Conservation (phyloP, 129 eudicot genomes). For the Chrysanthemum makinoi region DNA sequence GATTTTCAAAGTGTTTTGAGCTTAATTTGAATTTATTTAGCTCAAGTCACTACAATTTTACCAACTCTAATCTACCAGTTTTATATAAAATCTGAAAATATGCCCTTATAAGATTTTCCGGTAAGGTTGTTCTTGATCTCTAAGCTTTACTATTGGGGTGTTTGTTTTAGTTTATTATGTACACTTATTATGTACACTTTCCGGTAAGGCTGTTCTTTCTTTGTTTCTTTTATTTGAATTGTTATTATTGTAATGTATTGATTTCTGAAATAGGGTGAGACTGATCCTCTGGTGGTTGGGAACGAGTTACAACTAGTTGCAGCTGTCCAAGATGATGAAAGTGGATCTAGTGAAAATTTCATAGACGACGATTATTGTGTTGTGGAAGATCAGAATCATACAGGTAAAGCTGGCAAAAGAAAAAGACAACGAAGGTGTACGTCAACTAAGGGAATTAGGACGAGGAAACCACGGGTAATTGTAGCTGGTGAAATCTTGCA, state of each 20-base stretch:
- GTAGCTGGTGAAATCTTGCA: conserved; percentile 41
- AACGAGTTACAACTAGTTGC: conserved; percentile 19
- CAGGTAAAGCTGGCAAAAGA: conserved; percentile 20
- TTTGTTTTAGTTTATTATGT: too few species aligned
- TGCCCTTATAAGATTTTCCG: too few species aligned
- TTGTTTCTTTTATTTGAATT: too few species aligned
- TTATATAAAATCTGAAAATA: too few species aligned
- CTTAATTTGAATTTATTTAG: too few species aligned
- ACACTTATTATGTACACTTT: too few species aligned
- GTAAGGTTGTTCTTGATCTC: too few species aligned
- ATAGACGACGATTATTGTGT: conserved; percentile 9
- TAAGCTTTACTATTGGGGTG: too few species aligned
- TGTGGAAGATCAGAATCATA: conserved; percentile 26
- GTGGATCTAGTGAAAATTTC: conserved; percentile 11
- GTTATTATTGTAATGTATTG: conserved; percentile 9
- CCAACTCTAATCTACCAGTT: too few species aligned
- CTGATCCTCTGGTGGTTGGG: conserved; percentile 11
- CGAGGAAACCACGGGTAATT: conserved; percentile 31
- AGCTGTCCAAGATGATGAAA: conserved; percentile 19
- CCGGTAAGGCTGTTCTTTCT: too few species aligned
- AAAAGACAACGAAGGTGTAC: background rate
- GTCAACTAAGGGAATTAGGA: conserved; percentile 3
- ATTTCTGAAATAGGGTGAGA: conserved; percentile 25
- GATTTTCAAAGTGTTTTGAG: too few species aligned
- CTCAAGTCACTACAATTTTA: too few species aligned